phyloP scores from a whole-genome alignment of 2,329 filamentous ascomycete genomes.

The Alternaria panax region DNA sequence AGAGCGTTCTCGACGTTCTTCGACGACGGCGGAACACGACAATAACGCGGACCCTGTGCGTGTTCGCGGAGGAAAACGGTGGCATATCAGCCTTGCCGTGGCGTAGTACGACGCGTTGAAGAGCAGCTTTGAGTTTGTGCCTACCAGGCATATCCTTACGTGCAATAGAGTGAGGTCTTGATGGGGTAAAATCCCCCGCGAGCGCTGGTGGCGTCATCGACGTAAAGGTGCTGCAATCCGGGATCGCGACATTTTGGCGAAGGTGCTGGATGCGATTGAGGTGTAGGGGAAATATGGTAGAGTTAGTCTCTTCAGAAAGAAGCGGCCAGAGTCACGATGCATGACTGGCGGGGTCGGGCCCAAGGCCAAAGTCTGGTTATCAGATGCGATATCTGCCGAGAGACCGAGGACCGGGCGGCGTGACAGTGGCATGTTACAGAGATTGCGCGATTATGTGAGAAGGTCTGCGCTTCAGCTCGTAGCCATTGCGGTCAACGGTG shows the following conservation, averaged over 20 bases:
- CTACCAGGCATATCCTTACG: not conserved
- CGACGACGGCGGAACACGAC: not conserved
- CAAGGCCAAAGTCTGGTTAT: conserved; percentile 10
- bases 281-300: conserved; percentile 7
- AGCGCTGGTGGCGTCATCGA: conserved; percentile 12
- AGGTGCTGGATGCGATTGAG: not conserved
- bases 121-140: not conserved
- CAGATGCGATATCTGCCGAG: conserved; percentile 17
- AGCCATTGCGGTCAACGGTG: not conserved
- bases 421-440: conserved; percentile 6
- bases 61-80: not conserved
- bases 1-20: conserved; percentile 9
- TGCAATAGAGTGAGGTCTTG: not conserved
- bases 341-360: not conserved
- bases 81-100: not conserved
- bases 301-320: not conserved
- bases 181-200: not conserved
- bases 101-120: not conserved
- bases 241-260: not conserved
- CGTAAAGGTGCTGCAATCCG: conserved; percentile 5
- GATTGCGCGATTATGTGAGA: conserved; percentile 11
- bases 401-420: conserved; percentile 5
- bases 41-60: not conserved
- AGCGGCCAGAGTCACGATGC: not conserved
- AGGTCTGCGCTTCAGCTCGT: not conserved